Evolutionary conservation across 345 rosid species (phyloP).

Genomic region (Syzygium grande): DNA sequence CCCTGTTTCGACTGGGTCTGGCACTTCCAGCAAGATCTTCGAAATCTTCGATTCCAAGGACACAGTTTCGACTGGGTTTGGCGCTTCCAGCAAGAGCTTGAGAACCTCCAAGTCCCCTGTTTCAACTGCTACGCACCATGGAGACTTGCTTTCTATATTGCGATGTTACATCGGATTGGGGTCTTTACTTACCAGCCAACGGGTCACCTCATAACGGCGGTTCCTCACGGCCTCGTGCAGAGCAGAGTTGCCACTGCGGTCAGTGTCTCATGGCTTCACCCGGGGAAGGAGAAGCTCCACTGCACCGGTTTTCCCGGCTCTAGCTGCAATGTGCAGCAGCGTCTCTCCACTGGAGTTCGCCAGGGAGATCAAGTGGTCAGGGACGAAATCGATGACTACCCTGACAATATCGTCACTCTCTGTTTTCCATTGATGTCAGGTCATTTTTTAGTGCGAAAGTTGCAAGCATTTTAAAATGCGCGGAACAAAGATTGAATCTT

Average conservation of each 20-base stretch:
- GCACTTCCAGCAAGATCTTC: background rate
- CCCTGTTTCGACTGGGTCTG: too few species aligned
- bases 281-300: background rate
- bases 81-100: background rate
- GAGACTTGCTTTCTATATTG: background rate
- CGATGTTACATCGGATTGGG: accelerated
- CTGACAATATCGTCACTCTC: background rate
- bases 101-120: background rate
- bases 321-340: background rate
- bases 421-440: background rate
- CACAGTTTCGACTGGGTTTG: background rate
- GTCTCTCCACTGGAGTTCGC: background rate
- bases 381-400: background rate
- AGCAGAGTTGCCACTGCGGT: background rate
- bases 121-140: background rate
- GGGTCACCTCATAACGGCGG: background rate
- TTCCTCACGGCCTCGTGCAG: background rate
- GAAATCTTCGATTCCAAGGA: accelerated
- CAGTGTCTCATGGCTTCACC: background rate
- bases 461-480: background rate
- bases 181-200: background rate
- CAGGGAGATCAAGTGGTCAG: too few species aligned
- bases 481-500: background rate
- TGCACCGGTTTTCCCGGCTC: background rate
- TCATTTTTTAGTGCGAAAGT: background rate